Base-by-base conservation (phyloP, 1,284 basidiomycete genomes). In the Chalciporus sp. region DNA sequence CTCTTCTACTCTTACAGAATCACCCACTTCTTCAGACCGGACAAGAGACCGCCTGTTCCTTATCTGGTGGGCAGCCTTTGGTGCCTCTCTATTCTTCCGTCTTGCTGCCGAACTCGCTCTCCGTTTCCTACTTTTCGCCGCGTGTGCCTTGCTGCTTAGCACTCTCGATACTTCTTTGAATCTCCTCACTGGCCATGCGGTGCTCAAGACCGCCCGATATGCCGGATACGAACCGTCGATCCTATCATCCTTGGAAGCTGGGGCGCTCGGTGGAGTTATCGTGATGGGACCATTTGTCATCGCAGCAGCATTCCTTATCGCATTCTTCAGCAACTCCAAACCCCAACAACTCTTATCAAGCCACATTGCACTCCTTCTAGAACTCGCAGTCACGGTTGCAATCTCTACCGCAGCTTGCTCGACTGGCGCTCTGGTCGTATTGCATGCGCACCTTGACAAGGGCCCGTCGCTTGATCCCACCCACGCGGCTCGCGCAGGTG, bases 401-500 rank as follows among this genome's bases (percentile, higher is more conserved):
- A 27, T 48, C 37, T 51, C 52, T 29, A 29, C 65, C 39, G 63
- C 61, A 35, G 63, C 52, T 1, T 48, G 48, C 10, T 40, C 52
- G 26, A 37, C 42, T 5, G 65, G 65, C 9, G 29, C 17, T 7
- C n/a, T 41, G 35, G 44, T 65, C 43, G 40, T 39, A 19, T 42
- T 3, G 4, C 20, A 20, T 19, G 42, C 10, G 16, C 42, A 47
- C 16, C 47, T 23, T 20, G 23, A 37, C 7, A 31, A 46, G 35
- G 17, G 17, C 1, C 43, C 28, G 4, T 42, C 26, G 2, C 47
- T 61, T n/a, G 54, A 62, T 41, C 5, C 47, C 12, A 47, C 53
- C 47, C 66, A 46, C 19, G 60, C 62, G 23, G 58, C 64, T 8
- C 50, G 47, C 5, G 59, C 53, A 9, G 55, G 55, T 2, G 53